Conservation (phyloP, 129 eudicot genomes). For the Pittosporum tobira region DNA sequence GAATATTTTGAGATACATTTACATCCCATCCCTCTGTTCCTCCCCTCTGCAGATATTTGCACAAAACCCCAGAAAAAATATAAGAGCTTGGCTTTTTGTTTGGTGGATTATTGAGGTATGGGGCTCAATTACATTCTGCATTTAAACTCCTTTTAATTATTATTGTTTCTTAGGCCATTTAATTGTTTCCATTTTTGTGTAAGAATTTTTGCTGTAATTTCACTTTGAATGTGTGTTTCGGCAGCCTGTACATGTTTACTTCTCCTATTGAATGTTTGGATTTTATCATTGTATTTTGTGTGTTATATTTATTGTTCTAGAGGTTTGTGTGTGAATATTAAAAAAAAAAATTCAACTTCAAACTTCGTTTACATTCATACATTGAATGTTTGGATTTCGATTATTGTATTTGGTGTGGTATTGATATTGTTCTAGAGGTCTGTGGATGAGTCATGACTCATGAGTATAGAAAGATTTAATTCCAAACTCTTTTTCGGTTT, state of each 20-base stretch:
- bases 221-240: too few species aligned
- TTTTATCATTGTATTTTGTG: background rate
- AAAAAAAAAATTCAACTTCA: too few species aligned
- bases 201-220: background rate
- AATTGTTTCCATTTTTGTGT: background rate
- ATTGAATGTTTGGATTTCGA: background rate
- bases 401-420: background rate
- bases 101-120: constrained; percentile 1
- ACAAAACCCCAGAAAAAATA: background rate
- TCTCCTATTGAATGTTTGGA: background rate
- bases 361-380: too few species aligned
- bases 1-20: background rate
- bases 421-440: background rate
- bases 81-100: background rate
- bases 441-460: background rate
- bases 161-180: background rate
- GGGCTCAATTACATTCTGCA: background rate
- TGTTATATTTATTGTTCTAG: background rate
- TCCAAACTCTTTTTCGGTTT: background rate
- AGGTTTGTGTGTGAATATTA: too few species aligned
- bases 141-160: background rate
- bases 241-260: background rate
- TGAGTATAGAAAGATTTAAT: background rate
- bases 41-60: background rate
- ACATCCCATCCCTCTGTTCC: background rate